phyloP scores from a whole-genome alignment of 495 filamentous ascomycete species.

The Tuber brumale region DNA sequence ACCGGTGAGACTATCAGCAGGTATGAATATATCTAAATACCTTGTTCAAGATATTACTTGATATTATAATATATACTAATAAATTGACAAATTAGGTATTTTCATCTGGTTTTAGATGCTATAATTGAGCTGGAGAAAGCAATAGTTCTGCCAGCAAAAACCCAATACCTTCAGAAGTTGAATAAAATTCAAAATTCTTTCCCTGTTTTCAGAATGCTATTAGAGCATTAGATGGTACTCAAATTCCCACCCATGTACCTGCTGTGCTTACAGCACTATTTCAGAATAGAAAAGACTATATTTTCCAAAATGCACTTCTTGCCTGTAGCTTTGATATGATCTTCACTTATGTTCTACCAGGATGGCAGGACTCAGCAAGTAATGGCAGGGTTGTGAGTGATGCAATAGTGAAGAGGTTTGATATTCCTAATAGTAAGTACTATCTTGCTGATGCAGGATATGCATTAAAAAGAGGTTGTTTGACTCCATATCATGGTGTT shows the following conservation, averaged over 20 bases:
- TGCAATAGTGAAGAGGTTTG: not conserved
- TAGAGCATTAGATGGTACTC: not conserved
- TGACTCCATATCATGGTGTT: not conserved
- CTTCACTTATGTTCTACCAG: not conserved
- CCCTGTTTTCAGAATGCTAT: not conserved
- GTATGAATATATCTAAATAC: not conserved
- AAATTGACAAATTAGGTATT: not conserved
- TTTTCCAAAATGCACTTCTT: not conserved
- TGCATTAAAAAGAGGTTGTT: not conserved
- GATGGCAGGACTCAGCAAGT: not conserved
- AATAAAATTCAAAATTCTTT: not conserved
- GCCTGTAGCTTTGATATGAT: not conserved
- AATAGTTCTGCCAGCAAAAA: rapidly evolving
- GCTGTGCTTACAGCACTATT: rapidly evolving
- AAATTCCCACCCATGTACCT: not conserved
- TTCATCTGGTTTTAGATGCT: not conserved
- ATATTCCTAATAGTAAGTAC: not conserved
- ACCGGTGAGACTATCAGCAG: not conserved
- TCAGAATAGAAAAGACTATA: not conserved
- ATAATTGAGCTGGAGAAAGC: not conserved
- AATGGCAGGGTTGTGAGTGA: not conserved
- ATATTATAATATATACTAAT: not conserved
- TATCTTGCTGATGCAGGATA: not conserved
- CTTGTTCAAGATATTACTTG: rapidly evolving
- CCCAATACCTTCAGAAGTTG: not conserved